Percentiles rank a stretch among this genome's conserved stretches.
These are phyloP conservation scores for Saitozyma sp. DNA, from an alignment of 768 basidiomycete species.

Conservation along the genomic window DNA sequence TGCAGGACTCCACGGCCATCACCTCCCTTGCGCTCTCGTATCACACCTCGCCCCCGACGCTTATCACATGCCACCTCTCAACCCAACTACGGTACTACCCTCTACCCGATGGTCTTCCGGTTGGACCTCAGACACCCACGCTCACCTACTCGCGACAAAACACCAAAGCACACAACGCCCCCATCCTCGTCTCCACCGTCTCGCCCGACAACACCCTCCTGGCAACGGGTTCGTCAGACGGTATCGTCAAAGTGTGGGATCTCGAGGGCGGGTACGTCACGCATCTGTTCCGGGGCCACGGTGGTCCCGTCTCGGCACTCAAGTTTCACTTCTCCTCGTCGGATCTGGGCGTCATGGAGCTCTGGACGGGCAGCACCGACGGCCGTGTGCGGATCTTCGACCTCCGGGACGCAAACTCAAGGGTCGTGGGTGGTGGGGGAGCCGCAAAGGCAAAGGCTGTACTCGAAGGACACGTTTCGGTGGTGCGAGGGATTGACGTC, in stretches of 20 bases:
- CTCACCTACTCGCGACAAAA: slow-evolving; percentile 73
- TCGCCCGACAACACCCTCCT: slow-evolving; percentile 77
- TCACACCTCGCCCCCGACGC: slow-evolving; percentile 60
- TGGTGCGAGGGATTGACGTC: slow-evolving; percentile 85
- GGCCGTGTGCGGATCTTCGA: slow-evolving; percentile 91
- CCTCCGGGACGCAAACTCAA: slow-evolving; percentile 66
- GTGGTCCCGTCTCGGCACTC: slow-evolving; percentile 92
- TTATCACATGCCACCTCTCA: slow-evolving; percentile 78
- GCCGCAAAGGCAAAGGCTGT: slow-evolving; percentile 66
- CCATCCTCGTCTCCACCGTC: slow-evolving; percentile 80
- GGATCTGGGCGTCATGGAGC: slow-evolving; percentile 61
- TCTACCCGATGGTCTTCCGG: slow-evolving; percentile 58
- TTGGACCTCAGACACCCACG: slow-evolving; percentile 50
- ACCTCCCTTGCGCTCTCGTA: slow-evolving; percentile 77
- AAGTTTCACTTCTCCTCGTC: slow-evolving; percentile 72
- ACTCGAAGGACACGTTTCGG: slow-evolving; percentile 93
- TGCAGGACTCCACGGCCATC: slow-evolving; percentile 78
- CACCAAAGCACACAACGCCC: slow-evolving; percentile 85
- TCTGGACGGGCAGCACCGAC: slow-evolving; percentile 89
- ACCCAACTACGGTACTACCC: slow-evolving; percentile 81
- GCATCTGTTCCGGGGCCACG: slow-evolving; percentile 93
- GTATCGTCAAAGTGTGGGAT: slow-evolving; percentile 96
- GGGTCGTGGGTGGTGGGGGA: slow-evolving; percentile 55
- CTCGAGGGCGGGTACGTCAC: slow-evolving; percentile 82
- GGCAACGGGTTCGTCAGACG: slow-evolving; percentile 94